A percentile compares a stretch with the other conserved stretches of the same genome.
These are phyloP conservation scores for Suillus subluteus DNA, from an alignment of 768 basidiomycete species.

Conservation along the genomic window DNA sequence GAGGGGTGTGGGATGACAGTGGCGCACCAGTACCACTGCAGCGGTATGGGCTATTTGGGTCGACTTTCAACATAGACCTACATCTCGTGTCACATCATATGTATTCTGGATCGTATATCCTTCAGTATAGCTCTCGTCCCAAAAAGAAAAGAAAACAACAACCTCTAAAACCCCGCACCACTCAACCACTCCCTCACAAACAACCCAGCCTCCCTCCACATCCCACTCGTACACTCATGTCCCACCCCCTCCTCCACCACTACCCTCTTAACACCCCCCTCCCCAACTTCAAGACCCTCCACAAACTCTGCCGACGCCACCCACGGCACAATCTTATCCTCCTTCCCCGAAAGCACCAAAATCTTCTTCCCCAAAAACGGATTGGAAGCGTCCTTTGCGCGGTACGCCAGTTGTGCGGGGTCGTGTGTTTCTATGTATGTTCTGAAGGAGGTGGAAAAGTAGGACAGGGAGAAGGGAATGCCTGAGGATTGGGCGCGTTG, in stretches of 20 bases:
- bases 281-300: constrained; percentile 54
- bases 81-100: too few species aligned
- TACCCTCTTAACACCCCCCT: constrained; percentile 56
- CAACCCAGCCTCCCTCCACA: constrained; percentile 52
- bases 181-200: constrained; percentile 32
- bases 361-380: constrained; percentile 75
- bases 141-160: neutral
- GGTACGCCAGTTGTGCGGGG: constrained; percentile 48
- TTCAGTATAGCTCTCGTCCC: neutral
- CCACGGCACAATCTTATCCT: constrained; percentile 72
- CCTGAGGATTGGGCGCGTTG: constrained; percentile 53
- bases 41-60: too few species aligned
- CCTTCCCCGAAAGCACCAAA: constrained; percentile 68
- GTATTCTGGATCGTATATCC: neutral
- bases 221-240: constrained; percentile 63
- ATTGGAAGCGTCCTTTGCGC: constrained; percentile 44
- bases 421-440: constrained; percentile 50
- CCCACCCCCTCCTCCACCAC: constrained; percentile 58
- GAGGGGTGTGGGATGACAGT: too few species aligned
- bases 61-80: too few species aligned
- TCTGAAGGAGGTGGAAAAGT: constrained; percentile 59
- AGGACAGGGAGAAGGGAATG: constrained; percentile 50
- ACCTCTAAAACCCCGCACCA: neutral
- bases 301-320: constrained; percentile 59
- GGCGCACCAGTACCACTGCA: too few species aligned